phyloP scores from a whole-genome alignment of 495 filamentous ascomycete species.

The Penicillium canariense region DNA sequence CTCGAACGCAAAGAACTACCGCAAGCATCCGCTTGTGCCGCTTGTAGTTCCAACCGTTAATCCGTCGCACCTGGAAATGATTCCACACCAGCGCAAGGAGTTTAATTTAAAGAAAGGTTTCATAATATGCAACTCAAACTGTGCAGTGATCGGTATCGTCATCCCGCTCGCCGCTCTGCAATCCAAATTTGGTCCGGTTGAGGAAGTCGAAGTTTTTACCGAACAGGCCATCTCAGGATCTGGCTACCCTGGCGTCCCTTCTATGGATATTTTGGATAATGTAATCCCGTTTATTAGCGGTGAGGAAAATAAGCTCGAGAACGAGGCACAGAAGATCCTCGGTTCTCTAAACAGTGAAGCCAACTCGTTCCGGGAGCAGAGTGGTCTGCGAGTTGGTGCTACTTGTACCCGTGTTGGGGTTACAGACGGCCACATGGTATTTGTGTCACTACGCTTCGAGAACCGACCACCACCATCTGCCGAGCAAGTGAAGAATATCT shows the following conservation, averaged over 20 bases:
- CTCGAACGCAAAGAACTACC: constrained; percentile 88
- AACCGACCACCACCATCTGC: constrained; percentile 53
- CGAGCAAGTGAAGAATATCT: constrained; percentile 64
- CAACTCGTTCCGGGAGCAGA: constrained; percentile 64
- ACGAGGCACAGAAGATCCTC: constrained; percentile 82
- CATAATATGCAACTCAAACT: constrained; percentile 87
- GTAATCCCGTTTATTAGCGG: constrained; percentile 81
- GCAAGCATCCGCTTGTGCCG: constrained; percentile 76
- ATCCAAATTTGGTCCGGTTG: constrained; percentile 70
- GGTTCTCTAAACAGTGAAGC: constrained; percentile 62
- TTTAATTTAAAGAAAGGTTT: constrained; percentile 72
- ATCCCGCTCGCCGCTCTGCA: constrained; percentile 82
- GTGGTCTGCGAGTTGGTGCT: constrained; percentile 64
- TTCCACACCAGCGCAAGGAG: constrained; percentile 69
- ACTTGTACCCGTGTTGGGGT: constrained; percentile 83
- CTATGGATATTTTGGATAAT: constrained; percentile 73
- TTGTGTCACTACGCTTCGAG: constrained; percentile 73
- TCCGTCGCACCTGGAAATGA: constrained; percentile 70
- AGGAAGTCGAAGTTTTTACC: constrained; percentile 77
- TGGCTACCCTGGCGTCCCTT: constrained; percentile 81
- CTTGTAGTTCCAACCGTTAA: constrained; percentile 85
- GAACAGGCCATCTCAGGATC: constrained; percentile 84
- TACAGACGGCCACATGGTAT: constrained; percentile 81
- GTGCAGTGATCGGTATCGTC: constrained; percentile 83
- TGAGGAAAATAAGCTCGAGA: constrained; percentile 86